A percentile compares a stretch with the other conserved stretches of the same genome.
phyloP scores from a whole-genome alignment of 441 rosid genomes.

The Populus trichocarpa region DNA sequence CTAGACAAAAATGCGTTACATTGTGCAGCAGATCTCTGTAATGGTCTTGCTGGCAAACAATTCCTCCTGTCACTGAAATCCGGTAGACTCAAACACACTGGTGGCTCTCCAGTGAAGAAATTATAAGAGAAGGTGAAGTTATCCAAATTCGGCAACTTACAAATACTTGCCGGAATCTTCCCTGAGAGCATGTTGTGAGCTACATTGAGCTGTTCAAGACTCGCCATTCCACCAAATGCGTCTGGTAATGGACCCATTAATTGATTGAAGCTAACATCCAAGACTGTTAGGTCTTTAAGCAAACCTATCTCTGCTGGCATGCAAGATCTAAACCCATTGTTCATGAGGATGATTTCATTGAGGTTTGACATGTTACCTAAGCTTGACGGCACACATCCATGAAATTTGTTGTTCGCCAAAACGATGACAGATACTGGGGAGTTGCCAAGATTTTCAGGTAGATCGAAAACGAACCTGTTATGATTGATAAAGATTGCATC shows the following conservation, averaged over 20 bases:
- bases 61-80: conserved; percentile 62
- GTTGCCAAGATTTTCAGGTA: conserved; percentile 83
- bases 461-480: conserved; percentile 76
- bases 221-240: conserved; percentile 54
- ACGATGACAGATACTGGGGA: conserved; percentile 94
- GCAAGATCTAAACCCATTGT: conserved; percentile 73
- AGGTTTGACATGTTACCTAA: conserved; percentile 84
- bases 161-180: conserved; percentile 62
- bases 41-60: conserved; percentile 68
- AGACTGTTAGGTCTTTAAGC: conserved; percentile 70
- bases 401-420: conserved; percentile 76
- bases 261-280: conserved; percentile 73
- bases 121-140: conserved; percentile 75
- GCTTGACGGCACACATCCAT: conserved; percentile 83
- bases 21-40: conserved; percentile 54
- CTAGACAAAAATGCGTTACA: conserved; percentile 57
- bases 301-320: conserved; percentile 67
- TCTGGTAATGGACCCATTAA: conserved; percentile 75
- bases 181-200: conserved; percentile 78
- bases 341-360: conserved; percentile 74
- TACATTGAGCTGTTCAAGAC: conserved; percentile 78
- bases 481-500: conserved; percentile 90
- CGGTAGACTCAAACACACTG: conserved; percentile 53
- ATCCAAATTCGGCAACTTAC: conserved; percentile 62
- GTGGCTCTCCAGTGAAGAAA: conserved; percentile 84